These are phyloP conservation scores for Populus alba DNA, from an alignment of 345 rosid genomes.

Conservation along the genomic window DNA sequence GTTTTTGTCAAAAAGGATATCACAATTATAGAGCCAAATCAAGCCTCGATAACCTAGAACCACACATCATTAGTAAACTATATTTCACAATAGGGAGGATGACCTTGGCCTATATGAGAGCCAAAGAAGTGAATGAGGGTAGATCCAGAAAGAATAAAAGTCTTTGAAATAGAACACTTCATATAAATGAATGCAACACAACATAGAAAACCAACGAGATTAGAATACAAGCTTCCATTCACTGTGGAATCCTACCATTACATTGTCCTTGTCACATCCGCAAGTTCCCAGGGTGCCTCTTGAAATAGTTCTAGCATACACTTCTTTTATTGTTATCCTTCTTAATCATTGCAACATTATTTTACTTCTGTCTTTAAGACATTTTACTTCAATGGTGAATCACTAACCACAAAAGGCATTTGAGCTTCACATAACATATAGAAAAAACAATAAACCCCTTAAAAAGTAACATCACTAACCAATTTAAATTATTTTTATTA, in stretches of 20 bases:
- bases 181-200: neutral
- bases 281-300: constrained; percentile 1
- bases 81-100: constrained; percentile 9
- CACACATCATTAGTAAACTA: neutral
- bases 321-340: neutral
- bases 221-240: neutral
- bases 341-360: neutral
- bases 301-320: neutral
- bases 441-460: neutral
- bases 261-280: neutral
- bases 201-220: neutral
- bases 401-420: neutral
- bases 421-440: neutral
- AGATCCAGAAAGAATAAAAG: constrained; percentile 3
- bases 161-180: neutral
- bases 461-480: constrained; percentile 25
- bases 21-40: neutral
- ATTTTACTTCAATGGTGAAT: neutral
- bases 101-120: neutral
- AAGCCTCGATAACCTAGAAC: neutral
- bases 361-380: neutral
- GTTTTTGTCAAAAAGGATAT: neutral
- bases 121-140: neutral
- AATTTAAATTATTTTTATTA: constrained; percentile 32
- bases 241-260: neutral